Evolutionary conservation across 306 rosid species (phyloP).

Genomic region (Parietaria judaica): DNA sequence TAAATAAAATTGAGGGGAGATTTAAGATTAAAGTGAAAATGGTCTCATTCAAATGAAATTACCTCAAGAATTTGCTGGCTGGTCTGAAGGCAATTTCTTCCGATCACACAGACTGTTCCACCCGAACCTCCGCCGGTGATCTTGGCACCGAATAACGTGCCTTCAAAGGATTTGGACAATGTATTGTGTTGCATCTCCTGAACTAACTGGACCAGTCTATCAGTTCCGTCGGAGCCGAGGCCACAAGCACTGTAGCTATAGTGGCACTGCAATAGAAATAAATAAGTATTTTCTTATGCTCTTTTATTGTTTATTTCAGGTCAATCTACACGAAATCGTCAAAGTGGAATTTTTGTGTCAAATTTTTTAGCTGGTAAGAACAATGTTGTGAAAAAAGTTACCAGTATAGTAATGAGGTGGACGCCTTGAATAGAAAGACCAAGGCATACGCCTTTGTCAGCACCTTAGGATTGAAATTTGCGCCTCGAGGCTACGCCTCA

Average conservation of each 20-base stretch:
- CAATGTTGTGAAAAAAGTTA: no score
- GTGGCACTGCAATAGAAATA: constrained; percentile 60
- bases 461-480: no score
- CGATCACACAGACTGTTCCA: constrained; percentile 86
- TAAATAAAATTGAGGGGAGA: no score
- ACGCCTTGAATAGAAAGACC: no score
- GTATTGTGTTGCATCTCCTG: constrained; percentile 71
- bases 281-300: neutral
- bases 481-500: no score
- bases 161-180: constrained; percentile 46
- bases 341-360: no score
- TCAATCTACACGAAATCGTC: no score
- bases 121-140: constrained; percentile 96
- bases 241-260: constrained; percentile 84
- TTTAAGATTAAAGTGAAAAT: neutral
- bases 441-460: no score
- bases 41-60: neutral
- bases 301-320: no score
- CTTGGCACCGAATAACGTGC: constrained; percentile 76
- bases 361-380: no score
- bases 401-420: no score
- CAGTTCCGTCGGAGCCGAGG: constrained; percentile 86
- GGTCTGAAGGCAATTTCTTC: constrained; percentile 61
- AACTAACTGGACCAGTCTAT: constrained; percentile 78
- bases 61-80: constrained; percentile 86